Evolutionary conservation across 148 eudicot genomes (phyloP), one percentile per base, ranked within the genome.

Genomic region (Vaccinium corymbosum): DNA sequence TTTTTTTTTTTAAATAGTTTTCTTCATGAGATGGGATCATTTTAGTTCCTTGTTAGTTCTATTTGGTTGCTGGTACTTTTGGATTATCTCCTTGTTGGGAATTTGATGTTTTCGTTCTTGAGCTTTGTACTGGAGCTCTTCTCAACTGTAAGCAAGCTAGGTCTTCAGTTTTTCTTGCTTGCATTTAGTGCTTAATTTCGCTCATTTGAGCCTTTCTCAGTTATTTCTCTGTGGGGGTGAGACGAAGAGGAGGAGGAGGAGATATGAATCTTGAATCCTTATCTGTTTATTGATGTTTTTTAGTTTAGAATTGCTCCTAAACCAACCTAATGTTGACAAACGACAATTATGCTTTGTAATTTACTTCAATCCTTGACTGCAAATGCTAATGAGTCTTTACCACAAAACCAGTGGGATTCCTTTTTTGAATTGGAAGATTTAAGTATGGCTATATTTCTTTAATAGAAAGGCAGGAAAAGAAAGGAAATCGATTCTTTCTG

Each of bases 61-160:
- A 42, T 81, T 48, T n/a, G 83, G 29, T 81, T 8, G 7, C 61
- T 66, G 16, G 52, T 29, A 25, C 48, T 81, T 81, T 81, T 50
- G 8, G 48, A 61, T 49, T 1, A 9, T 81, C 75, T 38, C 48
- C 11, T 1, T 22, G 13, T 12, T 25, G 75, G 75, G 78, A 46
- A 42, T 42, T 74, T 46, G 78, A 74, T 17, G 49, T 74, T 19
- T 74, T 49, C 4, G 59, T 20, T 38, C 32, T 81, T 68, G 22
- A 14, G 25, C 55, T 64, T 25, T n/a, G 73, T 48, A 9, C 8
- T 46, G 7, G 27, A 53, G 49, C 62, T 66, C 42, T n/a, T 42
- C 20, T 53, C 52, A 10, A 51, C 27, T 71, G 20, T 73, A 66
- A 81, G n/a, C 20, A 61, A 19, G 80, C 38, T 3, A 62, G 3